Percentiles rank a stretch among this genome's conserved stretches.
phyloP scores from a whole-genome alignment of 768 basidiomycete genomes.

The Phlebiopsis gigantea region DNA sequence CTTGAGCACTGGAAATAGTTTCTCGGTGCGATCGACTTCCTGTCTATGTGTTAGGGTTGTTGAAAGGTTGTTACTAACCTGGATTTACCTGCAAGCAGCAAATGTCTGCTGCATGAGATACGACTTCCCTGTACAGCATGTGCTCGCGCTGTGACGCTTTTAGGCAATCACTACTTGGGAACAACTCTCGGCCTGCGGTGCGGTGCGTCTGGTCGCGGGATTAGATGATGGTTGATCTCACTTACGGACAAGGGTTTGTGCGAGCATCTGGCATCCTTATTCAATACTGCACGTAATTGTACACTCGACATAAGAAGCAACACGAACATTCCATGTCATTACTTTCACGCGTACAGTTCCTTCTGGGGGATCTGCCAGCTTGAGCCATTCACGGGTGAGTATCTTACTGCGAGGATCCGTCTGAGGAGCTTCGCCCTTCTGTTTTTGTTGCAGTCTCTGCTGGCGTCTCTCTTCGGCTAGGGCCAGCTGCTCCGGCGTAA shows the following conservation, averaged over 20 bases:
- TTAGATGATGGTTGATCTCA: constrained; percentile 14
- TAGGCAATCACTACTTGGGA: constrained; percentile 81
- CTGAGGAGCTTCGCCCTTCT: constrained; percentile 14
- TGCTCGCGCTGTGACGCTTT: constrained; percentile 68
- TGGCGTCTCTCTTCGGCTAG: constrained; percentile 40
- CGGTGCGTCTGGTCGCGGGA: neutral
- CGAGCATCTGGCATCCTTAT: constrained; percentile 49
- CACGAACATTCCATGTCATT: constrained; percentile 82
- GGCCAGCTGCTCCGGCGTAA: constrained; percentile 53
- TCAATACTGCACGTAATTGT: neutral
- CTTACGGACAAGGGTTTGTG: constrained; percentile 77
- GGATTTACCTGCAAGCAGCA: constrained; percentile 75
- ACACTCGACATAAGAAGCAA: neutral
- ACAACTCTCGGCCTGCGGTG: constrained; percentile 64
- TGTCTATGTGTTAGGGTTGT: constrained; percentile 26
- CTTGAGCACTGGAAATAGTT: constrained; percentile 62
- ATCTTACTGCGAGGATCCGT: constrained; percentile 21
- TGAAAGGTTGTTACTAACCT: neutral
- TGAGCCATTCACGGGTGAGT: constrained; percentile 33
- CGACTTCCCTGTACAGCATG: constrained; percentile 76
- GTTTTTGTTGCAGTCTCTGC: constrained; percentile 30
- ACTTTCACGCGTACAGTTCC: constrained; percentile 37
- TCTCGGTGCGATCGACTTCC: constrained; percentile 85
- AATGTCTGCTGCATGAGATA: constrained; percentile 68
- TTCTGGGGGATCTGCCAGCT: constrained; percentile 14